Evolutionary conservation across 192 early-diverging fungal species (phyloP), one percentile per base, ranked within the genome.

Genomic region (Podila verticillata): DNA sequence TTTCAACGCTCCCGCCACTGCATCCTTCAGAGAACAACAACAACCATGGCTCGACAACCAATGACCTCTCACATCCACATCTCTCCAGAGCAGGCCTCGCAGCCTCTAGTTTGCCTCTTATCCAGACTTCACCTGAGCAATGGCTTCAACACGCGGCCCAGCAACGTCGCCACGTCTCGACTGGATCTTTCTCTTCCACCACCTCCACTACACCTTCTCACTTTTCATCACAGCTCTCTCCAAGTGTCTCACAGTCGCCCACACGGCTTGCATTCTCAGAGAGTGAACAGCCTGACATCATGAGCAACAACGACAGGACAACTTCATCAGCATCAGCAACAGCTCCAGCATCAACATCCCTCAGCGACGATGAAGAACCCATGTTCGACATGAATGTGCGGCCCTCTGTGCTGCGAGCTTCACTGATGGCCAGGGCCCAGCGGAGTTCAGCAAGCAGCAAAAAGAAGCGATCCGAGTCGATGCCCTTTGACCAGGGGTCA

Each of bases 71-170:
- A 60, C 57, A 48, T 12, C 35, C 32, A 31, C 57, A 68, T 7
- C 48, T 36, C 10, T 17, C 65, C 24, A 44, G 7, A 15, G 60
- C n/a, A 5, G 24, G 65, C 13, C 32, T 22, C 2, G 48, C 64
- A 7, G 32, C 63, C 63, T 70, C 64, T 7, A 5, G 31, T 26
- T 20, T 66, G 26, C 63, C 68, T 7, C 32, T 57, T 34, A 66
- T 79, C 35, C 57, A 79, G 31, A 72, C 75, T 36, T 79, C 69
- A 3, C 75, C 75, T 24, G 75, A 79, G 31, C 67, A 63, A 29
- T 79, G 75, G 75, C 57, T 71, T 20, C 68, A 68, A 4, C 75
- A 79, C 48, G 75, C 75, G 29, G 75, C 75, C 4, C 64, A 72
- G 29, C 75, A 79, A 31, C 75, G 75, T 15, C 63, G 69, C 4